phyloP scores from a whole-genome alignment of 306 rosid genomes.

The Vigna trinervia region DNA sequence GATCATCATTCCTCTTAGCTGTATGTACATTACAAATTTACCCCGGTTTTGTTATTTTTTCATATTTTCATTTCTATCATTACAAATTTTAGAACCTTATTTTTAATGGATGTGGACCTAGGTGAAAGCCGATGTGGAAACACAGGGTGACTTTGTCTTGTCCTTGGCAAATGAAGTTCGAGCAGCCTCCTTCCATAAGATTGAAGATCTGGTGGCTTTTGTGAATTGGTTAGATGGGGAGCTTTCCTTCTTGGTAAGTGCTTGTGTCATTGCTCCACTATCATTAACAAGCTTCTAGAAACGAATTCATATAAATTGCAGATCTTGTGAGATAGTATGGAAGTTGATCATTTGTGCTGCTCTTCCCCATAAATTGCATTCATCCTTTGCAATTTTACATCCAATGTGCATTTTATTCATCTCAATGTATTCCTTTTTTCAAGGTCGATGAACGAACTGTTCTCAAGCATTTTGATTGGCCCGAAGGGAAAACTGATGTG shows the following conservation, averaged over 20 bases:
- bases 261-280: constrained; percentile 23
- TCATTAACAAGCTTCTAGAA: constrained; percentile 6
- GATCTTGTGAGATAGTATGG: constrained; percentile 27
- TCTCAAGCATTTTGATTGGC: constrained; percentile 97
- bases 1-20: constrained; percentile 84
- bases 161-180: constrained; percentile 90
- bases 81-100: neutral
- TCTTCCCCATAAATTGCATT: neutral
- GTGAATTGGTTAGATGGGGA: constrained; percentile 95
- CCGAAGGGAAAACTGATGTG: constrained; percentile 92
- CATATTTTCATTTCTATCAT: constrained; percentile 4
- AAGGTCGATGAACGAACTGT: constrained; percentile 93
- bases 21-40: constrained; percentile 59
- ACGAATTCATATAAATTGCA: neutral
- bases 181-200: constrained; percentile 72
- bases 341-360: constrained; percentile 18
- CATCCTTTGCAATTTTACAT: constrained; percentile 11
- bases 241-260: constrained; percentile 53
- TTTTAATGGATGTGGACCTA: constrained; percentile 33
- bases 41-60: constrained; percentile 15
- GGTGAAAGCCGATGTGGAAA: constrained; percentile 85
- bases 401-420: constrained; percentile 20
- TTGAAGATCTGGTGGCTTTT: constrained; percentile 80
- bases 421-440: constrained; percentile 32
- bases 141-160: constrained; percentile 82